phyloP scores from a whole-genome alignment of 2,329 filamentous ascomycete genomes.

The Aureobasidium vineae region DNA sequence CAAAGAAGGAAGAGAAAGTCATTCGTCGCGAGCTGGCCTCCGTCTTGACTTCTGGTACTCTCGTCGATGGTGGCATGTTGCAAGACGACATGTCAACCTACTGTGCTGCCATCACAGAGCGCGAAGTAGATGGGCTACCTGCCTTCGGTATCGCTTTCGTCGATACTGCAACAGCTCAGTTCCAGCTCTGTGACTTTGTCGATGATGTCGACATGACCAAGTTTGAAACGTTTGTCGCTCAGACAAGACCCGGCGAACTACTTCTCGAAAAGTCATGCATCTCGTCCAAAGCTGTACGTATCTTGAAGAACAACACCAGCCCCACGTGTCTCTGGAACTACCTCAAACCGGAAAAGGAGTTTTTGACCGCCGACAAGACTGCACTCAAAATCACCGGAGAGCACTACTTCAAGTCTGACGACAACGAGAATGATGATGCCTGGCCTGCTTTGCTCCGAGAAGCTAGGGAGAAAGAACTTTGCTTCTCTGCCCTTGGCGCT shows the following conservation, averaged over 20 bases:
- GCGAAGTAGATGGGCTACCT: constrained; percentile 67
- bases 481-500: constrained; percentile 90
- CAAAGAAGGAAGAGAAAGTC: constrained; percentile 81
- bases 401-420: constrained; percentile 68
- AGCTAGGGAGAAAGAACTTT: constrained; percentile 71
- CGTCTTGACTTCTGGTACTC: constrained; percentile 85
- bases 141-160: constrained; percentile 91
- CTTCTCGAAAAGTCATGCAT: constrained; percentile 83
- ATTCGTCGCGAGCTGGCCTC: constrained; percentile 88
- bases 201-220: constrained; percentile 93
- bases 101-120: constrained; percentile 85
- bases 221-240: constrained; percentile 94
- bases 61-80: constrained; percentile 95
- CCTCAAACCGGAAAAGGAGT: constrained; percentile 81
- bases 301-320: constrained; percentile 91
- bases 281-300: constrained; percentile 84
- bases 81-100: constrained; percentile 97
- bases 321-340: constrained; percentile 96
- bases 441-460: constrained; percentile 78
- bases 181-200: constrained; percentile 85
- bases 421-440: constrained; percentile 58
- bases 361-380: constrained; percentile 82
- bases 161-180: constrained; percentile 93
- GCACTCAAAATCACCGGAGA: constrained; percentile 75
- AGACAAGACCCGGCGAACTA: constrained; percentile 83